phyloP scores from a whole-genome alignment of 257 asterid genomes.

The Solanum appendiculatum region DNA sequence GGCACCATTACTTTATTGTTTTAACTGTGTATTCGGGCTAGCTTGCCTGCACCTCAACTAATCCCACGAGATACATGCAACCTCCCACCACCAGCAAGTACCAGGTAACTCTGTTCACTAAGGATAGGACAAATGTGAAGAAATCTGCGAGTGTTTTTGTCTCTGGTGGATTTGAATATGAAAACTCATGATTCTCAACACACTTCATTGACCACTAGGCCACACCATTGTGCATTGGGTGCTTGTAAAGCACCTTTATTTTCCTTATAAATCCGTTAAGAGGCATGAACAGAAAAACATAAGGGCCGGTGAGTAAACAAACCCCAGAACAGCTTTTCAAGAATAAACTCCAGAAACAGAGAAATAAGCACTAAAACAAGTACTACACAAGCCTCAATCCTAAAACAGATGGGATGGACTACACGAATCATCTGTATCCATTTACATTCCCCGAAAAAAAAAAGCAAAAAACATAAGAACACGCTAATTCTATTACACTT shows the following conservation, averaged over 20 bases:
- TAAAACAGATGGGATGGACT: neutral
- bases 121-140: neutral
- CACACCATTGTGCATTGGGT: neutral
- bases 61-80: neutral
- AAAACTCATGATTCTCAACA: neutral
- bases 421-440: neutral
- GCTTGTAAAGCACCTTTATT: neutral
- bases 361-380: neutral
- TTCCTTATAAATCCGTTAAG: neutral
- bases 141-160: neutral
- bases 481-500: slow-evolving; percentile 19
- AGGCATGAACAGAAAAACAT: neutral
- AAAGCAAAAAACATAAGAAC: slow-evolving; percentile 21
- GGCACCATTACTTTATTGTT: neutral
- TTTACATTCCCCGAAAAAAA: neutral
- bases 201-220: neutral
- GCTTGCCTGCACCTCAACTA: neutral
- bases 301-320: neutral
- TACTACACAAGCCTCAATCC: neutral
- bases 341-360: neutral
- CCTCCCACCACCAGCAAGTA: neutral
- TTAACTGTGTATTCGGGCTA: neutral
- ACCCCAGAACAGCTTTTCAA: neutral
- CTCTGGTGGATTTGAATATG: neutral
- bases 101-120: neutral